Evolutionary conservation across 169 alveolate genomes (phyloP).

Genomic region (Plasmodium adleri): DNA sequence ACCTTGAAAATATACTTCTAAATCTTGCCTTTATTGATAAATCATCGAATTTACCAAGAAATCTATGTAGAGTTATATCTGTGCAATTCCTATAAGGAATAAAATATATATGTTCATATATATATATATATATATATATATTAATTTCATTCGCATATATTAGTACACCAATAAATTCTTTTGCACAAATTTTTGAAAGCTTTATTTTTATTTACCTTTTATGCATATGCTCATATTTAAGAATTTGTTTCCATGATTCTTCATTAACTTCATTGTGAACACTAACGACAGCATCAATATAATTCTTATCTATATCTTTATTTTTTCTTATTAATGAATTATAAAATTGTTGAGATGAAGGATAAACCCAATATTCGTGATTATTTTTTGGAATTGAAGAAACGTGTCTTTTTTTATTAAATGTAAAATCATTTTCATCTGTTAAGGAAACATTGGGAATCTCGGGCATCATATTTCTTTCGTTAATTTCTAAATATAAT

Average conservation of each 20-base stretch:
- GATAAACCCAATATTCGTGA: conserved; percentile 86
- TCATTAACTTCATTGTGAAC: conserved; percentile 90
- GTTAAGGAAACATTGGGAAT: conserved; percentile 38
- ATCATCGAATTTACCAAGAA: conserved; percentile 86
- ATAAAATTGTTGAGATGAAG: conserved; percentile 90
- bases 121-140: not conserved
- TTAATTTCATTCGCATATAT: not conserved
- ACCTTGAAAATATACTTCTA: conserved; percentile 76
- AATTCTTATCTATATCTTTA: conserved; percentile 79
- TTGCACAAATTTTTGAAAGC: too few species aligned
- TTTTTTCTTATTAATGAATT: conserved; percentile 85
- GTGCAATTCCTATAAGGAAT: conserved; percentile 76
- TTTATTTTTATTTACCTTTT: conserved; percentile 48
- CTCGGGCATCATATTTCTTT: conserved; percentile 74
- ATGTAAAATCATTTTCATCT: conserved; percentile 9
- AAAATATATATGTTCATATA: not conserved
- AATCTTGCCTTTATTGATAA: conserved; percentile 81
- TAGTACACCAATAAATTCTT: too few species aligned
- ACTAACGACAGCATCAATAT: conserved; percentile 86
- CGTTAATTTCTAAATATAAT: conserved; percentile 20
- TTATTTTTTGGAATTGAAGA: conserved; percentile 65
- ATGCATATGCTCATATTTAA: conserved; percentile 87
- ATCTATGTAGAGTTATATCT: conserved; percentile 84
- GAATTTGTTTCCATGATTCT: conserved; percentile 85
- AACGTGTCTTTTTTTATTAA: conserved; percentile 41